phyloP scores from a whole-genome alignment of 441 rosid species.

The Populus trichocarpa region DNA sequence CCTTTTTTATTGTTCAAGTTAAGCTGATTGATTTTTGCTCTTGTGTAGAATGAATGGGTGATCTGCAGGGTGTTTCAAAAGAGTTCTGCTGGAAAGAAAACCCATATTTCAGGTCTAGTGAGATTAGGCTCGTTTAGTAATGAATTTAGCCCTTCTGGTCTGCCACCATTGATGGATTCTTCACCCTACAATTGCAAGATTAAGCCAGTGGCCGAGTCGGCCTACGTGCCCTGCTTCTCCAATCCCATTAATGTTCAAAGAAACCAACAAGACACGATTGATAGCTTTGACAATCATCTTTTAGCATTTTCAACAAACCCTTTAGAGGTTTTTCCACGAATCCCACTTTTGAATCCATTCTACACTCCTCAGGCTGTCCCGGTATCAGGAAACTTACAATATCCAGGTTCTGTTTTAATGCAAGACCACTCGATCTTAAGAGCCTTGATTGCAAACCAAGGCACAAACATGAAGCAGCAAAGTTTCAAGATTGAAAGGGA shows the following conservation, averaged over 20 bases:
- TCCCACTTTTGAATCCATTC: conserved; percentile 33
- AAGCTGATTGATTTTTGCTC: not conserved
- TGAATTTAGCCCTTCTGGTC: conserved; percentile 38
- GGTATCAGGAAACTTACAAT: conserved; percentile 26
- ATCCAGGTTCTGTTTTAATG: conserved; percentile 28
- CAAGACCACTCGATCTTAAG: conserved; percentile 49
- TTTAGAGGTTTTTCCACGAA: conserved; percentile 23
- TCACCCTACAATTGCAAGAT: conserved; percentile 37
- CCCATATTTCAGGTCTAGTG: conserved; percentile 50
- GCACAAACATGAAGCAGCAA: conserved; percentile 30
- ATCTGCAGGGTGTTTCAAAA: conserved; percentile 83
- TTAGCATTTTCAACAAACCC: conserved; percentile 22
- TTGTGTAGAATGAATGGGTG: conserved; percentile 86
- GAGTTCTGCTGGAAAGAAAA: conserved; percentile 67
- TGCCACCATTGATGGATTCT: conserved; percentile 69
- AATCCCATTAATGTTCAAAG: conserved; percentile 40
- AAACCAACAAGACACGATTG: conserved; percentile 23
- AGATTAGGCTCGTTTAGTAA: conserved; percentile 38
- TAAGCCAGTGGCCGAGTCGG: conserved; percentile 32
- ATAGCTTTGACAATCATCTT: conserved; percentile 31
- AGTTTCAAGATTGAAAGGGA: conserved; percentile 45
- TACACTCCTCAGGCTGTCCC: conserved; percentile 32
- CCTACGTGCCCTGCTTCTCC: conserved; percentile 99
- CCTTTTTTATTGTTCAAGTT: not conserved
- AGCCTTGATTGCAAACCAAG: conserved; percentile 42